Evolutionary conservation across 1,284 basidiomycete genomes (phyloP), one percentile per base, ranked within the genome.

Genomic region (Ganoderma sinense): DNA sequence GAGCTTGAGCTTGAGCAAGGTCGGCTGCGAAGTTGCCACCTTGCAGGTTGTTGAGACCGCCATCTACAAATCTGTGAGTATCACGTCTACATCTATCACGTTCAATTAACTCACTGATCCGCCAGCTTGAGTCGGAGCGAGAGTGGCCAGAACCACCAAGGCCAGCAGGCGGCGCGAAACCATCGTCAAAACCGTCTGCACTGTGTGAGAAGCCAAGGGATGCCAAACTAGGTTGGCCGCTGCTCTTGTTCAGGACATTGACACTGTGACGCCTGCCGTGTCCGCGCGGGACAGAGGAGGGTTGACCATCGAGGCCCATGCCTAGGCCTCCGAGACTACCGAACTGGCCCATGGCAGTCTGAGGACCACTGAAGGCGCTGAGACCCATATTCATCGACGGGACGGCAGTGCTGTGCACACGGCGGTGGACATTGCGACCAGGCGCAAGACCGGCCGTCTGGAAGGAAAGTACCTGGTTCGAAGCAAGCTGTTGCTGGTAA

Each of bases 241-340:
- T 79, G 29, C 87, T 78, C 81, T 95, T 95, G 79, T 94, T 94
- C 69, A 95, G 88, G 53, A 97, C 95, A 76, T 97, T 98, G 73
- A 98, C 94, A 75, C 96, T 97, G 83, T 98, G 97, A 72, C 97
- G 89, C 67, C 97, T 89, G 61, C 94, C 94, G 79, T 99, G 97
- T 36, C 94, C 94, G 72, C 92, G 90, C 66, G 93, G 92, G 65
- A 93, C 81, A 61, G 88, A 87, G 75, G 88, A 84, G 59, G 86
- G 79, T 76, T 92, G 91, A 18, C 86, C 87, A 75, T 93, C 93
- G 51, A 93, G 80, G 36, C 88, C 90, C 71, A 93, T 78, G 41
- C 85, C 87, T 16, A 93, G 79, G 67, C 82, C 84, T 69, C 82
- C 81, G 69, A 93, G 79, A 69, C 84, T 88, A 64, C 85, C 87